These are phyloP conservation scores for Acanthamoeba polyphaga DNA, from an alignment of 208 protist genomes.

Conservation along the genomic window DNA sequence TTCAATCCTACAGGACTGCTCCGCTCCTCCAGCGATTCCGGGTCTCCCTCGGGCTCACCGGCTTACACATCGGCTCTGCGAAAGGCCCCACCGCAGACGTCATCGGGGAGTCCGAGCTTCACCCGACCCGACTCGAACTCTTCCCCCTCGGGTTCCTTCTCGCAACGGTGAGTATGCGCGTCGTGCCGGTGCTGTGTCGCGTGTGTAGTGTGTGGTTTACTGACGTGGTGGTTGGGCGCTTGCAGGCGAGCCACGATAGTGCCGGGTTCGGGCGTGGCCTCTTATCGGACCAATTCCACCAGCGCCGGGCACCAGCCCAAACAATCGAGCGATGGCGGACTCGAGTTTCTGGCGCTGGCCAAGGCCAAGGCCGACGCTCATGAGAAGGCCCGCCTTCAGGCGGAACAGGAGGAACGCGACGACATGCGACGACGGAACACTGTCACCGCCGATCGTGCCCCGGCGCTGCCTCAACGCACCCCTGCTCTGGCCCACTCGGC, in stretches of 20 bases:
- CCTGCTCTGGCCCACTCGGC: background rate
- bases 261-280: slow-evolving; percentile 1
- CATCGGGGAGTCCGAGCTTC: background rate
- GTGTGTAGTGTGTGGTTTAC: background rate
- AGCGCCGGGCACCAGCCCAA: background rate
- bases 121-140: background rate
- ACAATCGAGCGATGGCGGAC: background rate
- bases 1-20: slow-evolving; percentile 31
- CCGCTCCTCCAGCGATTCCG: background rate
- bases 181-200: no score
- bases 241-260: slow-evolving; percentile 14
- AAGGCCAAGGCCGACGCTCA: slow-evolving; percentile 49
- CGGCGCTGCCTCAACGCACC: background rate
- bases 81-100: background rate
- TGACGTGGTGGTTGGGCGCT: background rate
- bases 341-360: slow-evolving; percentile 60
- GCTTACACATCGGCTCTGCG: background rate
- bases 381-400: slow-evolving; percentile 13
- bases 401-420: background rate
- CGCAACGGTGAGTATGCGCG: background rate
- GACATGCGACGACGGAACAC: slow-evolving; percentile 23
- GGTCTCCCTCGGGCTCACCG: background rate
- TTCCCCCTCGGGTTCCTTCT: background rate
- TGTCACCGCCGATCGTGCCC: background rate
- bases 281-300: background rate